Evolutionary conservation across 371 early-diverging fungal genomes (phyloP).

Genomic region (Mortierella sp.): DNA sequence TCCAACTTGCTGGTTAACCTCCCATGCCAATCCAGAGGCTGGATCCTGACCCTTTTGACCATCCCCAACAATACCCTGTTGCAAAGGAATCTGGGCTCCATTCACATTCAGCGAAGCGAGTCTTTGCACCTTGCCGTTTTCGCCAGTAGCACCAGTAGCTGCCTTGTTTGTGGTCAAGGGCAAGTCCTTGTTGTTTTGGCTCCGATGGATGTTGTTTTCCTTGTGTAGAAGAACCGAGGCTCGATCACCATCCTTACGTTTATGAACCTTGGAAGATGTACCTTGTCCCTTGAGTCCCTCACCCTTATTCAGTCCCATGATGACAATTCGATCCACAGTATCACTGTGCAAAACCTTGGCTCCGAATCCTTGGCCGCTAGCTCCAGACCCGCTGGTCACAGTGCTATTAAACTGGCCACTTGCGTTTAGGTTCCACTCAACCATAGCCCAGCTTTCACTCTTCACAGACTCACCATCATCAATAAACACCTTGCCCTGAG

Average conservation of each 20-base stretch:
- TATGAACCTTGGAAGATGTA: too few relatives aligned
- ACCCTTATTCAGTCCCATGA: constrained; percentile 31
- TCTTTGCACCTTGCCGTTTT: too few relatives aligned
- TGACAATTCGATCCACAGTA: constrained; percentile 24
- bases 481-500: constrained; percentile 63
- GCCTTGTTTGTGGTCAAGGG: background rate
- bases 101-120: constrained; percentile 25
- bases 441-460: constrained; percentile 5
- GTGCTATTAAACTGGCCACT: constrained; percentile 12
- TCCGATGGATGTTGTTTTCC: background rate
- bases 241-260: too few relatives aligned
- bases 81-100: constrained; percentile 16
- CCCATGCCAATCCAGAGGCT: constrained; percentile 24
- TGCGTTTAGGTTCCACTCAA: constrained; percentile 6
- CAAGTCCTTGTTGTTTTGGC: background rate
- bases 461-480: constrained; percentile 68
- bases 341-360: constrained; percentile 15
- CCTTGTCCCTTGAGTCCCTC: too few relatives aligned
- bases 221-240: background rate
- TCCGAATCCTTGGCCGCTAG: constrained; percentile 7
- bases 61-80: constrained; percentile 4
- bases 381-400: background rate
- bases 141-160: background rate
- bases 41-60: constrained; percentile 23
- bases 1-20: constrained; percentile 20